A percentile compares a stretch with the other conserved stretches of the same genome.
Conservation (phyloP, 495 filamentous ascomycete species). For the Daldinia childiae region DNA sequence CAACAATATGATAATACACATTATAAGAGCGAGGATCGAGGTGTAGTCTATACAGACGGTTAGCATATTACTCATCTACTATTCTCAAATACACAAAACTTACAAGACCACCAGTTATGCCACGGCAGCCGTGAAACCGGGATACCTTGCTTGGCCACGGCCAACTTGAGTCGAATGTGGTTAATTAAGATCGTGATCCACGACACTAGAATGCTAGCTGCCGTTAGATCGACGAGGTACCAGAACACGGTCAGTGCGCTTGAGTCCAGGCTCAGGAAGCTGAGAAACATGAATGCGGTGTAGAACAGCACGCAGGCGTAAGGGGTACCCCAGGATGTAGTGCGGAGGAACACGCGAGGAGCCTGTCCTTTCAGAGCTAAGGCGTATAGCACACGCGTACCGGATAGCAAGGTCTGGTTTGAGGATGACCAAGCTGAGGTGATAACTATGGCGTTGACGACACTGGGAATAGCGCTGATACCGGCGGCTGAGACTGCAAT, state of each 20-base stretch:
- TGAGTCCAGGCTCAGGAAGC: conserved; percentile 66
- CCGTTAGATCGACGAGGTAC: conserved; percentile 67
- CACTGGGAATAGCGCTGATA: conserved; percentile 66
- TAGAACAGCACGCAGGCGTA: conserved; percentile 66
- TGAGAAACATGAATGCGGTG: conserved; percentile 63
- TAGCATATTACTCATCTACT: conserved; percentile 13
- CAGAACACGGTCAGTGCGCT: conserved; percentile 67
- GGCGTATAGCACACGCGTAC: conserved; percentile 70
- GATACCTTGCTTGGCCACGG: conserved; percentile 56
- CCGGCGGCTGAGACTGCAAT: conserved; percentile 73
- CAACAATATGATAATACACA: conserved; percentile 58
- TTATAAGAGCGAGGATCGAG: conserved; percentile 52
- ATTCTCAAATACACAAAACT: conserved; percentile 13
- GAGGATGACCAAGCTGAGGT: conserved; percentile 76
- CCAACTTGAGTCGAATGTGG: conserved; percentile 57
- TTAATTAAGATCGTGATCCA: conserved; percentile 61
- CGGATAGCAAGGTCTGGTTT: conserved; percentile 70
- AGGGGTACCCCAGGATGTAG: conserved; percentile 68
- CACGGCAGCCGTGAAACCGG: conserved; percentile 51
- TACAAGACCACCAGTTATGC: conserved; percentile 54
- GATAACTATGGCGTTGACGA: conserved; percentile 75
- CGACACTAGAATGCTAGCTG: conserved; percentile 63
- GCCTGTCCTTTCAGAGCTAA: conserved; percentile 68
- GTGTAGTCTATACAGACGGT: conserved; percentile 42
- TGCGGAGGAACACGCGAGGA: conserved; percentile 65